Evolutionary conservation across 1,139 yeast genomes (phyloP).

Genomic region (Zygosaccharomyces sapae): DNA sequence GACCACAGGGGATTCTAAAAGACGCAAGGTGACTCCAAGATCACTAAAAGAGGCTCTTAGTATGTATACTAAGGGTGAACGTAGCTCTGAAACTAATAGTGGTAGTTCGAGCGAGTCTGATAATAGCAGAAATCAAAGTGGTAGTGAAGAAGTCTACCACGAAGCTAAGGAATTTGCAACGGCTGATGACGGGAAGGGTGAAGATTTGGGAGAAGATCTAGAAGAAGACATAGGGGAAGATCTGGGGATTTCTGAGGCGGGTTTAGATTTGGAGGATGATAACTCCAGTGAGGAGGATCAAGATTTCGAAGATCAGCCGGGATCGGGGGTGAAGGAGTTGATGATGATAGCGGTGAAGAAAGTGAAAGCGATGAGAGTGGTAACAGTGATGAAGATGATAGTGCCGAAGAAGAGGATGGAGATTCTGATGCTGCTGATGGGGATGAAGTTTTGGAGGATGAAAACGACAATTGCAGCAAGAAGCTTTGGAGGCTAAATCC

Average conservation of each 20-base stretch:
- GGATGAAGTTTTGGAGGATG: conserved; percentile 20
- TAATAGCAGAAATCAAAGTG: conserved; percentile 10
- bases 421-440: conserved; percentile 13
- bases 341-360: conserved; percentile 10
- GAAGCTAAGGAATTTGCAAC: conserved; percentile 30
- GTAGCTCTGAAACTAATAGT: conserved; percentile 1
- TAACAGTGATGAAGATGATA: conserved; percentile 4
- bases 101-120: too few species aligned
- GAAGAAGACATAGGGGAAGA: too few species aligned
- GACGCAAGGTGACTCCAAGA: conserved; percentile 17
- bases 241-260: conserved; percentile 1
- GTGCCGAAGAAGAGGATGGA: too few species aligned
- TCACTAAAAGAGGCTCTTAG: conserved; percentile 31
- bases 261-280: conserved; percentile 8
- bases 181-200: conserved; percentile 19
- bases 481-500: conserved; percentile 26
- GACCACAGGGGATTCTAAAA: conserved; percentile 3
- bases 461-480: conserved; percentile 38
- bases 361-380: conserved; percentile 7
- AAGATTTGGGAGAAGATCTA: background rate
- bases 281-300: conserved; percentile 10
- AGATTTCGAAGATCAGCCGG: conserved; percentile 3
- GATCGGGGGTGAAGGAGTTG: conserved; percentile 5
- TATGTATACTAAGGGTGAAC: conserved; percentile 18
- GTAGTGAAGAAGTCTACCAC: conserved; percentile 29